A percentile compares a stretch with the other conserved stretches of the same genome.
phyloP scores from a whole-genome alignment of 2,329 filamentous ascomycete species.

The Penicillium sp. region DNA sequence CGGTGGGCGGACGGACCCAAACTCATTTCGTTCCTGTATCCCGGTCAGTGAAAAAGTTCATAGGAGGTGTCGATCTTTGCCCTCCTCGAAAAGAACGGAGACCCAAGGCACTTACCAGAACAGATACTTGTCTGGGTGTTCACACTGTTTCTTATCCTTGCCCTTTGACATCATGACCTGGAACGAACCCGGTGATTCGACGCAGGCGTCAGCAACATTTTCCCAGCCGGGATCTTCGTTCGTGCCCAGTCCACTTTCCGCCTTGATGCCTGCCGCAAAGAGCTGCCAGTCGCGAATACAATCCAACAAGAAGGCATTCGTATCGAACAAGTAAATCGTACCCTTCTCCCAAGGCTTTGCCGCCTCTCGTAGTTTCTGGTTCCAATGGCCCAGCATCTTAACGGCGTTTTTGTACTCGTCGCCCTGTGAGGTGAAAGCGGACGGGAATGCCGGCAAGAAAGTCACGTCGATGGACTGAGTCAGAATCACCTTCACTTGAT shows the following conservation, averaged over 20 bases:
- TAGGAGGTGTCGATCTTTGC: slow-evolving; percentile 7
- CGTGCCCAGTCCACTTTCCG: slow-evolving; percentile 36
- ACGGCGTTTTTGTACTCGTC: slow-evolving; percentile 36
- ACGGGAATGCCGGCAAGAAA: slow-evolving; percentile 37
- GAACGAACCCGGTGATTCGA: slow-evolving; percentile 26
- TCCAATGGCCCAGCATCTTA: slow-evolving; percentile 37
- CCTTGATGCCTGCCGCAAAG: slow-evolving; percentile 34
- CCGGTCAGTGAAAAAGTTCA: neutral
- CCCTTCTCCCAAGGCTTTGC: slow-evolving; percentile 35
- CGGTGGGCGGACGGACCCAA: slow-evolving; percentile 39
- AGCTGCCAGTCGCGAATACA: slow-evolving; percentile 42
- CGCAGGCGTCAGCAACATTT: slow-evolving; percentile 38
- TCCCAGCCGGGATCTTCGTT: slow-evolving; percentile 36
- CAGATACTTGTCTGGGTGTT: slow-evolving; percentile 38
- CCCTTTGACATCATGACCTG: slow-evolving; percentile 32
- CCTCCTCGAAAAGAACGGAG: neutral
- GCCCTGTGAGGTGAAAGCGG: slow-evolving; percentile 11
- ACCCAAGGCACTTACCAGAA: slow-evolving; percentile 37
- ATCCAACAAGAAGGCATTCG: slow-evolving; percentile 40
- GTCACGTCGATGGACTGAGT: slow-evolving; percentile 41
- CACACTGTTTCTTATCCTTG: slow-evolving; percentile 28
- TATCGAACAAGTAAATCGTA: slow-evolving; percentile 40
- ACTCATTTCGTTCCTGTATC: slow-evolving; percentile 43
- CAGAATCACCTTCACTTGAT: slow-evolving; percentile 38
- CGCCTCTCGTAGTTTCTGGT: slow-evolving; percentile 28